A percentile compares a stretch with the other conserved stretches of the same genome.
These are phyloP conservation scores for Annulohypoxylon truncatum DNA, from an alignment of 2,329 filamentous ascomycete genomes.

Conservation along the genomic window DNA sequence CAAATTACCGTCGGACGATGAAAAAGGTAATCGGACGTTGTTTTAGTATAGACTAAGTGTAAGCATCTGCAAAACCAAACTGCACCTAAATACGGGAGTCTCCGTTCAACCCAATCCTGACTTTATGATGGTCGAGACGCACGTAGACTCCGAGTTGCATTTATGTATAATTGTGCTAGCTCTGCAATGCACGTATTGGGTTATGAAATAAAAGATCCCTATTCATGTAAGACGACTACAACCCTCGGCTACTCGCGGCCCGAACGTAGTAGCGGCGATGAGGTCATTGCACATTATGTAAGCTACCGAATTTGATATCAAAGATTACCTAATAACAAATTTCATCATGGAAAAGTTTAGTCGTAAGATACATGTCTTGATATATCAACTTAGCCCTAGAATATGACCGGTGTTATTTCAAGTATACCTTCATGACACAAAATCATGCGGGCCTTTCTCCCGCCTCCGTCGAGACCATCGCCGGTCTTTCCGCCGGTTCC, in stretches of 20 bases:
- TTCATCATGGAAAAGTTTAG: not conserved
- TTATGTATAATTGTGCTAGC: not conserved
- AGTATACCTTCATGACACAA: constrained; percentile 58
- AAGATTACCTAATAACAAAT: constrained; percentile 11
- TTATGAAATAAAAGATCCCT: constrained; percentile 1
- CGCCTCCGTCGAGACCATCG: constrained; percentile 85
- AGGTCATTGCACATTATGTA: not conserved
- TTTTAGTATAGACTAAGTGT: constrained; percentile 5
- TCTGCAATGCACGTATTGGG: not conserved
- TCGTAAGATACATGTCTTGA: not conserved
- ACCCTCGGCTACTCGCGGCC: constrained; percentile 19
- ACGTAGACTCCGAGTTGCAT: constrained; percentile 19
- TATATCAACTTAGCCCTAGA: constrained; percentile 3
- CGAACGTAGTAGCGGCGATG: constrained; percentile 5
- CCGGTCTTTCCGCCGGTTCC: constrained; percentile 89
- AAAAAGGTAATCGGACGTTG: not conserved
- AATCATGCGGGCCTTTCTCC: constrained; percentile 73
- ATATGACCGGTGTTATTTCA: constrained; percentile 20
- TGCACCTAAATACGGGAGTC: not conserved
- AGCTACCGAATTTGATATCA: not conserved
- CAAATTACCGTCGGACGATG: not conserved
- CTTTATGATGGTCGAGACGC: constrained; percentile 13
- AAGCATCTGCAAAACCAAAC: not conserved
- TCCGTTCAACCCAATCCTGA: not conserved
- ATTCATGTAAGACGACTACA: constrained; percentile 17